Conservation (phyloP, 2,329 filamentous ascomycete species). For the Chaetoscypha palmicola region DNA sequence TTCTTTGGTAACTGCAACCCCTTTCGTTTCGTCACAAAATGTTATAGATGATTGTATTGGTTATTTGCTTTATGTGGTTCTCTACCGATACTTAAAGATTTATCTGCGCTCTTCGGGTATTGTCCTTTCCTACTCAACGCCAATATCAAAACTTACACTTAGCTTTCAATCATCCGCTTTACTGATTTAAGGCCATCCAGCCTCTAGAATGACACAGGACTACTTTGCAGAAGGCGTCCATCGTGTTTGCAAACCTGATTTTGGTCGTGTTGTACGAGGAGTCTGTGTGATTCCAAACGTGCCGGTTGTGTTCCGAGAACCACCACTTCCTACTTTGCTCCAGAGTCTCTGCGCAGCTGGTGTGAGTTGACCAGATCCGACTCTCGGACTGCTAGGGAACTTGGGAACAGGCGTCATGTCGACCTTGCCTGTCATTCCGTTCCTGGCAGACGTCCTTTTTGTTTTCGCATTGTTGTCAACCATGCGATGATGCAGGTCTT, state of each 20-base stretch:
- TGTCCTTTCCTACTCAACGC: constrained; percentile 3
- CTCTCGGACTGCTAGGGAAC: constrained; percentile 59
- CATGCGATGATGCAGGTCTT: constrained; percentile 77
- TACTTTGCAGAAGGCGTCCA: constrained; percentile 25
- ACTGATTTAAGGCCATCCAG: neutral
- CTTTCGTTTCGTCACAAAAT: too few relatives aligned
- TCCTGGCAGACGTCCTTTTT: constrained; percentile 55
- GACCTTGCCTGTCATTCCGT: constrained; percentile 53
- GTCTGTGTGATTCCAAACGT: constrained; percentile 24
- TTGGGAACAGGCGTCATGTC: constrained; percentile 58
- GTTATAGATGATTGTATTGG: too few relatives aligned
- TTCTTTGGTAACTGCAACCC: too few relatives aligned
- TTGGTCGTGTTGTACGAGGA: constrained; percentile 22
- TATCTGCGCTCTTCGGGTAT: too few relatives aligned
- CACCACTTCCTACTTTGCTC: constrained; percentile 48
- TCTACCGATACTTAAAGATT: too few relatives aligned
- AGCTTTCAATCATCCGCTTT: too few relatives aligned
- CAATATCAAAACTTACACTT: constrained; percentile 1
- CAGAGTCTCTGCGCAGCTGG: constrained; percentile 67
- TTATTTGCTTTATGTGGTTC: too few relatives aligned
- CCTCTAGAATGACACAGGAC: neutral
- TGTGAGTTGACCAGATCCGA: constrained; percentile 50
- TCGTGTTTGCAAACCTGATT: constrained; percentile 23
- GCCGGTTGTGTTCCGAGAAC: constrained; percentile 25
- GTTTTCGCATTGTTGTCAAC: constrained; percentile 73